A percentile compares a stretch with the other conserved stretches of the same genome.
phyloP scores from a whole-genome alignment of 441 rosid species.

The Croton setiger region DNA sequence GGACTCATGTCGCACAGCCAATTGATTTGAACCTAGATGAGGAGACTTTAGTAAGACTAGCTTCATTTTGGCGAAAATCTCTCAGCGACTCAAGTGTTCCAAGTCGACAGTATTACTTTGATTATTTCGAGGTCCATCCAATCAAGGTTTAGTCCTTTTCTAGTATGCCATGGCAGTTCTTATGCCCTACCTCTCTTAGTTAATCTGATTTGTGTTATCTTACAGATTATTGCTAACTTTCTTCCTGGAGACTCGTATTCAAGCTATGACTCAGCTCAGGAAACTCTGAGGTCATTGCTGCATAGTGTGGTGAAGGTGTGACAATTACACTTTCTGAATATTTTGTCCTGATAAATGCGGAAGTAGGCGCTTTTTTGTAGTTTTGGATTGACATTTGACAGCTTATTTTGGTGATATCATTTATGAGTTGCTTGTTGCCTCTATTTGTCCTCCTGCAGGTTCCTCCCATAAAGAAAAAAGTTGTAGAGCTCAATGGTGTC shows the following conservation, averaged over 20 bases:
- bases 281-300: conserved; percentile 80
- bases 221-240: conserved; percentile 74
- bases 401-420: conserved; percentile 12
- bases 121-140: conserved; percentile 95
- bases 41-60: conserved; percentile 86
- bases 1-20: conserved; percentile 51
- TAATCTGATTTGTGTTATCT: conserved; percentile 22
- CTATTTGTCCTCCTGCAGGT: conserved; percentile 51
- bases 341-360: conserved; percentile 12
- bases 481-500: conserved; percentile 93
- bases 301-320: conserved; percentile 94
- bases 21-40: conserved; percentile 86
- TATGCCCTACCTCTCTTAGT: conserved; percentile 11
- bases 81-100: conserved; percentile 60
- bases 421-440: conserved; percentile 3
- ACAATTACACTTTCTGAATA: neutral
- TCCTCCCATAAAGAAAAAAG: conserved; percentile 78
- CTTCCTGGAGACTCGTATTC: conserved; percentile 85
- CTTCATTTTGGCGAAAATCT: conserved; percentile 89
- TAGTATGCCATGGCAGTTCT: neutral
- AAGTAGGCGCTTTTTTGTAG: neutral
- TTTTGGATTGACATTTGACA: conserved; percentile 9
- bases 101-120: conserved; percentile 84
- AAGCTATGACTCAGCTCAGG: conserved; percentile 92
- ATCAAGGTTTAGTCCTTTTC: conserved; percentile 59